Evolutionary conservation across 148 eudicot genomes (phyloP), one percentile per base, ranked within the genome.

Genomic region (Rhododendron williamsianum): DNA sequence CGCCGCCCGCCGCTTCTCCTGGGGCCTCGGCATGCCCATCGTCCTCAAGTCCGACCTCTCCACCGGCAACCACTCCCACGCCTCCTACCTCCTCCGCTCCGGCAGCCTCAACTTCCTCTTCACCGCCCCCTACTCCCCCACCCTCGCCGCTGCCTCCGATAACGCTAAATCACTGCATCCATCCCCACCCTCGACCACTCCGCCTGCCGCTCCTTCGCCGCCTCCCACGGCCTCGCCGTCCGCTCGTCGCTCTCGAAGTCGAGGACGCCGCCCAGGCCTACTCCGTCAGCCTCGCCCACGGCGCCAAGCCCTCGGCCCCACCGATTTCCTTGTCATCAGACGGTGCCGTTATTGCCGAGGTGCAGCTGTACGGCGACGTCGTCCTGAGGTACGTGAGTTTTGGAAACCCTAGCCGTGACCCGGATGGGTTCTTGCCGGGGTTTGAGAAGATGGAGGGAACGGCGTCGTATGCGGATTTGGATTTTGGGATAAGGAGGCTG

Each of bases 11-110:
- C 95, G 98, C 78, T 96, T 96, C 87, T 95, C 96, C 0, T 93
- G 94, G 94, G 98, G 96, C 12, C 93, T 96, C 38, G 99, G 99
- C 54, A 93, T 96, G 95, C 95, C 98, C 8, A 69, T 93, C 19
- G 89, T 89, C 16, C 91, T 92, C 13, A 96, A 95, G 86, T 96
- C 99, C n/a, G 99, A 96, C 87, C 97, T 95, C 46, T 94, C 97
- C 76, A 96, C 99, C 74, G 98, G 97, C 0, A 96, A 96, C 92
- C 78, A 76, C 18, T 85, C 86, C 72, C 98, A 96, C 81, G 96
- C 98, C 51, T 97, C 99, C 73, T 95, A 95, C 77, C 91, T 97
- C 36, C 88, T 96, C 76, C 92, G 90, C 35, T 91, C 96, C 69
- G 95, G 94, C 48, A 56, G 91, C 2, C 93, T 97, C 77, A 10